Conservation (phyloP, 768 basidiomycete genomes). For the Hypsizygus marmoreus region DNA sequence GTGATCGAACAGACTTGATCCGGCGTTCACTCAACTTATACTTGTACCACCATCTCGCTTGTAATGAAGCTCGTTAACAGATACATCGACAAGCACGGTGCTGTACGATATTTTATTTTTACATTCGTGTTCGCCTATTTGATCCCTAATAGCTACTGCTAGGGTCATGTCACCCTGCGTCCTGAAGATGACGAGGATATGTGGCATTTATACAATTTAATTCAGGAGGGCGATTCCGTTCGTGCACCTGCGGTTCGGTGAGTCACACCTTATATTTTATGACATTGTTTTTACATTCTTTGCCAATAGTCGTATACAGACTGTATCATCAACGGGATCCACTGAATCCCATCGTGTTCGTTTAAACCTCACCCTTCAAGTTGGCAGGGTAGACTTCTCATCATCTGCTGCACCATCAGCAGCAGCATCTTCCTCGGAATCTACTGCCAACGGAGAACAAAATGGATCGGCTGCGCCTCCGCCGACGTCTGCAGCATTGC, state of each 20-base stretch:
- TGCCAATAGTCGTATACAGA: slow-evolving; percentile 75
- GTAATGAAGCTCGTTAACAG: slow-evolving; percentile 85
- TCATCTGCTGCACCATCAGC: slow-evolving; percentile 59
- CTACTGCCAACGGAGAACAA: slow-evolving; percentile 30
- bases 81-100: slow-evolving; percentile 80
- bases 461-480: slow-evolving; percentile 36
- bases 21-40: slow-evolving; percentile 1
- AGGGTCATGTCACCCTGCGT: slow-evolving; percentile 93
- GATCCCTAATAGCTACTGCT: slow-evolving; percentile 29
- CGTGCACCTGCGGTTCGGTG: slow-evolving; percentile 85
- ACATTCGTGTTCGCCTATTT: slow-evolving; percentile 20
- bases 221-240: slow-evolving; percentile 84
- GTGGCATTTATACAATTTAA: slow-evolving; percentile 99
- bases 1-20: slow-evolving; percentile 6
- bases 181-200: slow-evolving; percentile 99
- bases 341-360: slow-evolving; percentile 89
- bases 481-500: slow-evolving; percentile 59
- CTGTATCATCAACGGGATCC: slow-evolving; percentile 88
- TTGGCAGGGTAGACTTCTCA: slow-evolving; percentile 79
- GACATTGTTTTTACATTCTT: not conserved
- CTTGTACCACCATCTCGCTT: slow-evolving; percentile 14
- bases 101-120: slow-evolving; percentile 48
- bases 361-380: slow-evolving; percentile 81
- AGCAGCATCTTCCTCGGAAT: slow-evolving; percentile 48
- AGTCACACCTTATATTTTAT: slow-evolving; percentile 17